phyloP scores from a whole-genome alignment of 192 early-diverging fungal genomes.

The Haplosporangium gracile region DNA sequence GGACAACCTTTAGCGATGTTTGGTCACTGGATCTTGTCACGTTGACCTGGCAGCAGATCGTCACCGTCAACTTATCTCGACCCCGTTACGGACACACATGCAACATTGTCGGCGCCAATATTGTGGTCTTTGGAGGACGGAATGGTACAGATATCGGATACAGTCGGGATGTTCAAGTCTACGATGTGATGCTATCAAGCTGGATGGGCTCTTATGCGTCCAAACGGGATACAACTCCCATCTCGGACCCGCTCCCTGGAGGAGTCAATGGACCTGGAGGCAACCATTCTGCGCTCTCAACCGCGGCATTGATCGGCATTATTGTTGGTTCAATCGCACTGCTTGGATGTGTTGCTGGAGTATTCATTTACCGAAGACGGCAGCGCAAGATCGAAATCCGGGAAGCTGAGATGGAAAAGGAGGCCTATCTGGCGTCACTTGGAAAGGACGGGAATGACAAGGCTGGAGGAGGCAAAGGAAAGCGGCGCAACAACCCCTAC shows the following conservation, averaged over 20 bases:
- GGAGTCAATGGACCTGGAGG: not conserved
- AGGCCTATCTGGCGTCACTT: constrained; percentile 34
- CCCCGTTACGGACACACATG: constrained; percentile 36
- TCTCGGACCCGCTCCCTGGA: constrained; percentile 20
- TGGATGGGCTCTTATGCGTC: constrained; percentile 29
- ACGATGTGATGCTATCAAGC: constrained; percentile 19
- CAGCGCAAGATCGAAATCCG: constrained; percentile 29
- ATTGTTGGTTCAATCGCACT: constrained; percentile 17
- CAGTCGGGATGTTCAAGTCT: constrained; percentile 34
- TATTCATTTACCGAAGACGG: constrained; percentile 26
- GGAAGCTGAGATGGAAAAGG: constrained; percentile 46
- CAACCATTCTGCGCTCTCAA: constrained; percentile 3
- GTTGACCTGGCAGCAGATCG: constrained; percentile 36
- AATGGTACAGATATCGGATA: constrained; percentile 14
- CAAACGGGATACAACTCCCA: constrained; percentile 30
- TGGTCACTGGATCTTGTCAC: constrained; percentile 51
- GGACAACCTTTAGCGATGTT: constrained; percentile 18
- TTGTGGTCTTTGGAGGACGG: constrained; percentile 36
- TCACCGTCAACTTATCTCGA: not conserved
- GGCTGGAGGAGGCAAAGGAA: not conserved
- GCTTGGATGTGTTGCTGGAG: not conserved
- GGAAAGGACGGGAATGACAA: constrained; percentile 14
- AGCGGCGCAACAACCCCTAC: constrained; percentile 20
- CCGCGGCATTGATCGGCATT: constrained; percentile 28
- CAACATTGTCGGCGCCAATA: constrained; percentile 50